These are phyloP conservation scores for Picea abies DNA, from an alignment of 83 land plant genomes.

Conservation along the genomic window DNA sequence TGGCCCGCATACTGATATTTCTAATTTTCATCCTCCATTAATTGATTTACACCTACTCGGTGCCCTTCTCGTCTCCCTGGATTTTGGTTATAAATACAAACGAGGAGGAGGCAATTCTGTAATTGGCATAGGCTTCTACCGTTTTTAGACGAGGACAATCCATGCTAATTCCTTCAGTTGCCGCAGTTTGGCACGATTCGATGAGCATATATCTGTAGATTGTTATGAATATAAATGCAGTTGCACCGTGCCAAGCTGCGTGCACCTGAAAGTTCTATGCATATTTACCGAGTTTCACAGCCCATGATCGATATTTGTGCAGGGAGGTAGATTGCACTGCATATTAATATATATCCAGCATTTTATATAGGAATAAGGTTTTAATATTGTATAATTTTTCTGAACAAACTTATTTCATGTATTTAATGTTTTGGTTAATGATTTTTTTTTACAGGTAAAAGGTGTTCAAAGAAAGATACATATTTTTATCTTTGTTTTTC, in stretches of 20 bases:
- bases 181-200: slow-evolving; percentile 17
- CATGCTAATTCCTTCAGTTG: slow-evolving; percentile 10
- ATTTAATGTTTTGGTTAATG: too few relatives aligned
- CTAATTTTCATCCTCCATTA: not conserved
- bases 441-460: too few relatives aligned
- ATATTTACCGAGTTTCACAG: not conserved
- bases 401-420: too few relatives aligned
- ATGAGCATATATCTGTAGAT: not conserved
- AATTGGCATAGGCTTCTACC: not conserved
- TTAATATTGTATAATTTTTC: too few relatives aligned
- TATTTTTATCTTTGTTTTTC: too few relatives aligned
- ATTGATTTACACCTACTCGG: not conserved
- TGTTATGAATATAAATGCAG: not conserved
- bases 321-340: too few relatives aligned
- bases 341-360: too few relatives aligned
- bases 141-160: not conserved
- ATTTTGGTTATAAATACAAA: not conserved
- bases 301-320: too few relatives aligned
- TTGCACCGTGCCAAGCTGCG: slow-evolving; percentile 20
- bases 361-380: too few relatives aligned
- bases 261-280: slow-evolving; percentile 9
- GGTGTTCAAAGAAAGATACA: too few relatives aligned
- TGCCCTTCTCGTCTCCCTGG: not conserved
- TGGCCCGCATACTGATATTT: not conserved
- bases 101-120: too few relatives aligned